These are phyloP conservation scores for Emergomyces pasteurianus DNA, from an alignment of 2,329 filamentous ascomycete genomes.

Conservation along the genomic window DNA sequence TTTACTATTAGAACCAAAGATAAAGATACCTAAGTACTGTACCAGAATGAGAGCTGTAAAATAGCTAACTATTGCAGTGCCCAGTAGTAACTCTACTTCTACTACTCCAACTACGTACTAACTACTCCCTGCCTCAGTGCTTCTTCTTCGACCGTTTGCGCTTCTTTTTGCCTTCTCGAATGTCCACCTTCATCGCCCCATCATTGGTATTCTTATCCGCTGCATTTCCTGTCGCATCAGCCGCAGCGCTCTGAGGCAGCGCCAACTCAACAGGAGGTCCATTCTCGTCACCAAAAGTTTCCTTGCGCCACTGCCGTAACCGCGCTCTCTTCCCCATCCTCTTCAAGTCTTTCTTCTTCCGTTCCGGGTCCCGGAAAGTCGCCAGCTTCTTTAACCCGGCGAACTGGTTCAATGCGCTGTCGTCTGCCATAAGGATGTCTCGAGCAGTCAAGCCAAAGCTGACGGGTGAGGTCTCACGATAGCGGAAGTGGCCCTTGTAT, in stretches of 20 bases:
- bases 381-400: conserved; percentile 92
- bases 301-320: conserved; percentile 70
- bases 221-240: conserved; percentile 10
- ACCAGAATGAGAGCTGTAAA: no score
- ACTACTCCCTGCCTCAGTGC: conserved; percentile 15
- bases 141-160: conserved; percentile 37
- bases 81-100: no score
- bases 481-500: conserved; percentile 57
- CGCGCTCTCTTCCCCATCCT: conserved; percentile 84
- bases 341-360: conserved; percentile 84
- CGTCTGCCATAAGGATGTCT: conserved; percentile 85
- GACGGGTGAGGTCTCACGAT: conserved; percentile 85
- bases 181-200: conserved; percentile 27
- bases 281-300: conserved; percentile 52
- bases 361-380: conserved; percentile 72
- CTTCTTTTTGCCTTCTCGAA: conserved; percentile 29
- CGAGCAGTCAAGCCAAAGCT: conserved; percentile 79
- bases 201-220: conserved; percentile 9
- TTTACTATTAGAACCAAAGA: no score
- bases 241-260: conserved; percentile 11
- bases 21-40: no score
- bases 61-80: no score
- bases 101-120: no score
- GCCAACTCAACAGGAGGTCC: conserved; percentile 29
- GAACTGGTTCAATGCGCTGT: conserved; percentile 76